Evolutionary conservation across 208 protist species (phyloP), one percentile per base, ranked within the genome.

Genomic region (Leishmania arabica): DNA sequence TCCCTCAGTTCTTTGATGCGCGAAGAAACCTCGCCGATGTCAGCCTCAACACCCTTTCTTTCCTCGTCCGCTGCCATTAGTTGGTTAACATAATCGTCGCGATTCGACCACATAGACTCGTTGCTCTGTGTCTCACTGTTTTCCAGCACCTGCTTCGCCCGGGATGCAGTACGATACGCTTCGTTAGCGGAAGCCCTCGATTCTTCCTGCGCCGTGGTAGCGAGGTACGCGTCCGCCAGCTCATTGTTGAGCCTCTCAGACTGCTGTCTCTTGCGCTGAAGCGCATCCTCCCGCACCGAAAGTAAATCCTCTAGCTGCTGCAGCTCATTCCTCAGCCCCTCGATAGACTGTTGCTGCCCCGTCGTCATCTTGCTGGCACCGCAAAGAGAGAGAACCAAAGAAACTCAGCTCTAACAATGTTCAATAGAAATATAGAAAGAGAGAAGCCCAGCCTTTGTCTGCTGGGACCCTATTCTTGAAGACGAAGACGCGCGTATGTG

Each of bases 41-140:
- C 86, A 6, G 66, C 75, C 74, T 93, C 84, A 4, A 90, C 84
- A 42, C 73, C 84, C 77, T 91, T 90, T 19, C 86, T 83, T 45
- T 78, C 86, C 21, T 80, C 79, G 64, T 96, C 91, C 11, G 82
- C 80, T 60, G 90, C 88, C 56, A 89, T 90, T 7, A 96, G 56
- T 62, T 92, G 86, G n/a, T 62, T 79, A 31, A 94, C 68, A 79
- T 94, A 95, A 80, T 90, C 90, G 21, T 92, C 93, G 2, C 89
- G 84, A 66, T 74, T 78, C n/a, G 85, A 76, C 62, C 84, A 45
- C n/a, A 77, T 49, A 31, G 45, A 62, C 66, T 82, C 54, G 27
- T 66, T 45, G 72, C 69, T 49, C 11, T 73, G 75, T 60, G 53
- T 58, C 69, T 81, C 75, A n/a, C 86, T 88, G 37, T 82, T 84